Conservation (phyloP, 1,284 basidiomycete genomes). For the Microbotryum scabiosae region DNA sequence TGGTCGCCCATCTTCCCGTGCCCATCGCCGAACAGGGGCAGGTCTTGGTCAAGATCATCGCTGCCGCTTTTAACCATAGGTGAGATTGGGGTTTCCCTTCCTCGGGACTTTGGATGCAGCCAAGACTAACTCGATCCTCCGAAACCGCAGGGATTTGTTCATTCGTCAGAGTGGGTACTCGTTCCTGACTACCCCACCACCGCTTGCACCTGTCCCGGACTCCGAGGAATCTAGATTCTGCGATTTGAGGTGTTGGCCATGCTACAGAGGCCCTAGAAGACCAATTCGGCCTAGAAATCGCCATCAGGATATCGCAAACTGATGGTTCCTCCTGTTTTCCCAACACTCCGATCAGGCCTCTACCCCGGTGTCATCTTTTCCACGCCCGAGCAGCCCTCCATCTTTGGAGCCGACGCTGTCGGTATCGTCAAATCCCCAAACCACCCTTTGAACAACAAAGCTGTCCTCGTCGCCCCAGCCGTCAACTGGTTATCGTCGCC, state of each 20-base stretch:
- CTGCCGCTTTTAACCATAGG: conserved; percentile 32
- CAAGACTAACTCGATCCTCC: too few relatives aligned
- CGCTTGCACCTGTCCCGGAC: not conserved
- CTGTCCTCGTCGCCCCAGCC: conserved; percentile 29
- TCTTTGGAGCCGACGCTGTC: conserved; percentile 33
- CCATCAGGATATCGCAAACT: too few relatives aligned
- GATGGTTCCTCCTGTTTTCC: too few relatives aligned
- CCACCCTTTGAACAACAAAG: conserved; percentile 21
- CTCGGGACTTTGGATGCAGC: too few relatives aligned
- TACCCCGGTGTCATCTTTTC: conserved; percentile 33
- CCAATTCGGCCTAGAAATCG: not conserved
- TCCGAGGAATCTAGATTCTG: not conserved
- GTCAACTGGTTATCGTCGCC: conserved; percentile 26
- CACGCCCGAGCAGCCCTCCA: conserved; percentile 9
- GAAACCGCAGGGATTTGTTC: conserved; percentile 28
- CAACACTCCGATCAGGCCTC: conserved; percentile 9
- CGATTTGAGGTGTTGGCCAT: not conserved
- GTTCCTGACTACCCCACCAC: too few relatives aligned
- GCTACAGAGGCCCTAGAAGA: not conserved
- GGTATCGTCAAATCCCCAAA: conserved; percentile 28
- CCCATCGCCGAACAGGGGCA: conserved; percentile 11
- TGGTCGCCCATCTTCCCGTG: conserved; percentile 11
- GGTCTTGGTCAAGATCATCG: conserved; percentile 31
- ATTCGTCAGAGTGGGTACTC: conserved; percentile 26
- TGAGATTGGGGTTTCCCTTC: not conserved